Percentiles rank a stretch among this genome's conserved stretches.
Evolutionary conservation across 108 stramenopile genomes (phyloP).

Genomic region (Nitzschia inconspicua): DNA sequence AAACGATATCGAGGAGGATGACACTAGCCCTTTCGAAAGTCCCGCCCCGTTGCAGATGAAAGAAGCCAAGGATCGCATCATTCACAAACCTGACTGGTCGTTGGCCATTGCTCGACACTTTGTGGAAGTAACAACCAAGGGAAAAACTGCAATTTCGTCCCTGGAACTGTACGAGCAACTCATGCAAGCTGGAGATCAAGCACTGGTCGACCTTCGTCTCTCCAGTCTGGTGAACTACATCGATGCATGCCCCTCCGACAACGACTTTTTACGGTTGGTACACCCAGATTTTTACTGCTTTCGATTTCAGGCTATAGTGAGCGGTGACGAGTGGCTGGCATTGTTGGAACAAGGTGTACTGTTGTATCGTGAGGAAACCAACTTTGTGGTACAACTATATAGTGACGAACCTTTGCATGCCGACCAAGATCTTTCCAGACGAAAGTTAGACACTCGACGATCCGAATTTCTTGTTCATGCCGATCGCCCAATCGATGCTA

Average conservation of each 20-base stretch:
- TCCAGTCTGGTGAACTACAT: slow-evolving; percentile 25
- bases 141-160: slow-evolving; percentile 11
- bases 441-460: neutral
- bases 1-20: neutral
- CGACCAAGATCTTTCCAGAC: neutral
- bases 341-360: slow-evolving; percentile 17
- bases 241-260: slow-evolving; percentile 4
- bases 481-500: slow-evolving; percentile 10
- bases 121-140: slow-evolving; percentile 17
- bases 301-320: slow-evolving; percentile 1
- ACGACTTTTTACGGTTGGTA: slow-evolving; percentile 11
- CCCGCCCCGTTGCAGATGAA: neutral
- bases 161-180: slow-evolving; percentile 7
- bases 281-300: slow-evolving; percentile 5
- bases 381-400: slow-evolving; percentile 20
- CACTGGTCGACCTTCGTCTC: slow-evolving; percentile 8
- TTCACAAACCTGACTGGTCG: slow-evolving; percentile 24
- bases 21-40: neutral
- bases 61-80: neutral
- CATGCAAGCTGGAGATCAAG: slow-evolving; percentile 20
- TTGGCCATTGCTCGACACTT: slow-evolving; percentile 14
- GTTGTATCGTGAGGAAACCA: slow-evolving; percentile 10
- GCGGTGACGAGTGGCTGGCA: slow-evolving; percentile 12
- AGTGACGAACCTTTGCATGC: neutral
- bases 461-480: slow-evolving; percentile 18